phyloP scores from a whole-genome alignment of 2,329 filamentous ascomycete species.

The Penicillium sp. region DNA sequence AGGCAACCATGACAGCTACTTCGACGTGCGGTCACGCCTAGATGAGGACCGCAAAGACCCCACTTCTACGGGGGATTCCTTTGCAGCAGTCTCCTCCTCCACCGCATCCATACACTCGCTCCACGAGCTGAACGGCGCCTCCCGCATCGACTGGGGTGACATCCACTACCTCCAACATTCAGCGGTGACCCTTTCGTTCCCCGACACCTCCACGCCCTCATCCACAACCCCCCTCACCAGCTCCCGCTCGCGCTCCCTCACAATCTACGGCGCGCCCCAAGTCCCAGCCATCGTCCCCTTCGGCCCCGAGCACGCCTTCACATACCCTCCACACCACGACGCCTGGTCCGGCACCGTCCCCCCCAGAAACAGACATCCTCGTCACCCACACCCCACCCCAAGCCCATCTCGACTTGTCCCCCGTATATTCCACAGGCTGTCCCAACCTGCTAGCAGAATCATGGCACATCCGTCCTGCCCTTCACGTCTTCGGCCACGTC shows the following conservation, averaged over 20 bases:
- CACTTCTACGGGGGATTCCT: conserved; percentile 15
- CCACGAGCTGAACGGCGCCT: conserved; percentile 46
- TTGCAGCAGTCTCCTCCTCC: conserved; percentile 35
- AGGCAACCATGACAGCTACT: conserved; percentile 87
- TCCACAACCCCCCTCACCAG: conserved; percentile 44
- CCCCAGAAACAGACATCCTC: conserved; percentile 71
- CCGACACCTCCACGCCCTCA: conserved; percentile 46
- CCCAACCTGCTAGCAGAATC: conserved; percentile 68
- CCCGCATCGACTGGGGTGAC: conserved; percentile 62
- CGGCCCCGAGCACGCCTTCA: conserved; percentile 71
- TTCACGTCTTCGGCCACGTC: conserved; percentile 85
- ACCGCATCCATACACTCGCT: conserved; percentile 40
- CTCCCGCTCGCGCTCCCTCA: conserved; percentile 59
- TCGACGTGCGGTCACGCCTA: conserved; percentile 66
- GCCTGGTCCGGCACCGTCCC: conserved; percentile 74
- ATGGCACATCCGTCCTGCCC: conserved; percentile 69
- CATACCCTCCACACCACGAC: conserved; percentile 65
- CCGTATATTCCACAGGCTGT: conserved; percentile 66
- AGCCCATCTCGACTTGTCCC: conserved; percentile 61
- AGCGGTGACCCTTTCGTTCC: conserved; percentile 62
- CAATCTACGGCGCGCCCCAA: conserved; percentile 77
- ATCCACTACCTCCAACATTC: conserved; percentile 76
- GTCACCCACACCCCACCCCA: conserved; percentile 79
- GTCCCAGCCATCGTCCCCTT: conserved; percentile 68
- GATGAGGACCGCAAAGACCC: conserved; percentile 52